Percentiles rank a stretch among this genome's conserved stretches.
These are phyloP conservation scores for Metarhizium album DNA, from an alignment of 2,329 filamentous ascomycete species.

Conservation along the genomic window DNA sequence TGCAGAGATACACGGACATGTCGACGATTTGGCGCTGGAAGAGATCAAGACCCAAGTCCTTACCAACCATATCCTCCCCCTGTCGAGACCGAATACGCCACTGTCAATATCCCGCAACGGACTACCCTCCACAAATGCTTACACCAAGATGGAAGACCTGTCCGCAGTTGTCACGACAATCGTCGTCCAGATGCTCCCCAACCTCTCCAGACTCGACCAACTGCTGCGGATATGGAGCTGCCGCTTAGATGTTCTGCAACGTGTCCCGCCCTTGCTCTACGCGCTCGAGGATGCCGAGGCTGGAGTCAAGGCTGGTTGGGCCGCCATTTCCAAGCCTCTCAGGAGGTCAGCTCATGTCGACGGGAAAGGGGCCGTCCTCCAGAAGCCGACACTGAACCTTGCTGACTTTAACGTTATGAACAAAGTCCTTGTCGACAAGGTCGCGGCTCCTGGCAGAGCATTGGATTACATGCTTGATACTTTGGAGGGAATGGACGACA, in stretches of 20 bases:
- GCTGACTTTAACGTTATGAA: slow-evolving; percentile 49
- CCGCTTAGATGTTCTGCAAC: slow-evolving; percentile 62
- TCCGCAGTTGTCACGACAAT: slow-evolving; percentile 85
- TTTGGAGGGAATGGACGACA: slow-evolving; percentile 74
- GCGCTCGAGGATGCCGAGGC: slow-evolving; percentile 56
- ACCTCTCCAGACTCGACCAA: slow-evolving; percentile 60
- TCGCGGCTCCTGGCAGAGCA: slow-evolving; percentile 57
- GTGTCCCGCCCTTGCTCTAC: slow-evolving; percentile 57
- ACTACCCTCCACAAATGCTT: slow-evolving; percentile 38
- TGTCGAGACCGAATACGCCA: slow-evolving; percentile 27
- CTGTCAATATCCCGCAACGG: slow-evolving; percentile 19
- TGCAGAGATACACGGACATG: slow-evolving; percentile 58
- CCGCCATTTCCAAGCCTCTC: slow-evolving; percentile 35
- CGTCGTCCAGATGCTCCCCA: slow-evolving; percentile 78
- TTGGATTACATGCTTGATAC: slow-evolving; percentile 81
- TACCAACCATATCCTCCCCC: slow-evolving; percentile 61
- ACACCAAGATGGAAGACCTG: slow-evolving; percentile 74
- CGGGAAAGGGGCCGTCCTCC: slow-evolving; percentile 8
- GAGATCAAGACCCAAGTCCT: slow-evolving; percentile 85
- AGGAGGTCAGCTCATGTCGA: slow-evolving; percentile 12
- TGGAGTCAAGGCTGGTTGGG: slow-evolving; percentile 57
- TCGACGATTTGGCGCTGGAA: slow-evolving; percentile 65
- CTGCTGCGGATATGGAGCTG: slow-evolving; percentile 71
- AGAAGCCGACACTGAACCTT: slow-evolving; percentile 23
- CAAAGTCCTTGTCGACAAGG: slow-evolving; percentile 53